phyloP scores from a whole-genome alignment of 148 eudicot genomes.

The Bassia scoparia region DNA sequence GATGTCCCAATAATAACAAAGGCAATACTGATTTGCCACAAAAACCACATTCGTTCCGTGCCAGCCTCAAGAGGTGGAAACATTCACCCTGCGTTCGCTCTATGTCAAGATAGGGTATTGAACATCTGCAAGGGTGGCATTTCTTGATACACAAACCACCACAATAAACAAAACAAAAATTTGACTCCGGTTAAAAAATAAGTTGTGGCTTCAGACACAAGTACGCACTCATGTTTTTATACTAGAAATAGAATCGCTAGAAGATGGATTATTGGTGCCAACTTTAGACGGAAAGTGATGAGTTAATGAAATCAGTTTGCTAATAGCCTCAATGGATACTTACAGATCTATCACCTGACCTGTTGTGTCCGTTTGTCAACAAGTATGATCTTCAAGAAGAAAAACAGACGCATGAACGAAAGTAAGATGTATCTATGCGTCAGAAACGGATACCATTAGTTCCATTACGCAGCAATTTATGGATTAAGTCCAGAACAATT shows the following conservation, averaged over 20 bases:
- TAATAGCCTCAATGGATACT: not conserved
- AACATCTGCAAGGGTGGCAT: constrained; percentile 24
- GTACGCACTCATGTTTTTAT: not conserved
- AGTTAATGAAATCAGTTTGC: not conserved
- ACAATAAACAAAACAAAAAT: not conserved
- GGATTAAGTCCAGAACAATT: not conserved
- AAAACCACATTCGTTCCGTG: constrained; percentile 35
- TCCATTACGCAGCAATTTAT: not conserved
- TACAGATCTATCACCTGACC: not conserved
- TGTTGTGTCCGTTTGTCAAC: not conserved
- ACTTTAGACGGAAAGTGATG: not conserved
- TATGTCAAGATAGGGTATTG: constrained; percentile 14
- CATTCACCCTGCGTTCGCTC: constrained; percentile 3
- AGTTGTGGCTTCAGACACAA: not conserved
- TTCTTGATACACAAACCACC: not conserved
- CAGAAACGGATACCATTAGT: not conserved
- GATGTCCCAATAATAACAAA: constrained; percentile 36
- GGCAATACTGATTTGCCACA: constrained; percentile 31
- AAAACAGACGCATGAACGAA: not conserved
- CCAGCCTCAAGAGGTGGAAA: constrained; percentile 19
- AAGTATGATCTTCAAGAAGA: not conserved
- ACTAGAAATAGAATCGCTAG: not conserved
- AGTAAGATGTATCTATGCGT: not conserved
- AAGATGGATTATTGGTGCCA: not conserved
- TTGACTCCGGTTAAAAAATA: too few species aligned